These are phyloP conservation scores for Claviceps digitariae DNA, from an alignment of 2,329 filamentous ascomycete species.

Conservation along the genomic window DNA sequence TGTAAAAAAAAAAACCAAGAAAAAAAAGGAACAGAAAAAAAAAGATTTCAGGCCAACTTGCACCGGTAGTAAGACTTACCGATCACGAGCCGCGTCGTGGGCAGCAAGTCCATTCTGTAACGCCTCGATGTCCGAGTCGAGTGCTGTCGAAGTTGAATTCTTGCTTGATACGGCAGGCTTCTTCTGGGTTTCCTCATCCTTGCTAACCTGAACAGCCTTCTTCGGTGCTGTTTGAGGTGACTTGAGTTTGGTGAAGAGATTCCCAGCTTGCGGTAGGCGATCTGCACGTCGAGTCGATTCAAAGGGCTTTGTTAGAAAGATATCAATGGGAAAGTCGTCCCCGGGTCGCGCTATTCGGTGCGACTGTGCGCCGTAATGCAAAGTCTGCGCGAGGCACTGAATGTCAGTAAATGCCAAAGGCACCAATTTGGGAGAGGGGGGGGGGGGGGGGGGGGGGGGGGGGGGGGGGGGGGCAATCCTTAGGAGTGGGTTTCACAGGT, in stretches of 20 bases:
- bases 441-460: too few species aligned
- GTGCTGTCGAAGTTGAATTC: slow-evolving; percentile 24
- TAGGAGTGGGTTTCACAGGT: slow-evolving; percentile 6
- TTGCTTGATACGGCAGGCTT: slow-evolving; percentile 20
- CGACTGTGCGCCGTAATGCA: slow-evolving; percentile 39
- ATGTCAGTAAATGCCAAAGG: neutral
- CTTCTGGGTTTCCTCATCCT: slow-evolving; percentile 16
- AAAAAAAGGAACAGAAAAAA: neutral
- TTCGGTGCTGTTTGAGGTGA: slow-evolving; percentile 7
- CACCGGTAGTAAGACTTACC: slow-evolving; percentile 14
- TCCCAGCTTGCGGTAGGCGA: slow-evolving; percentile 37
- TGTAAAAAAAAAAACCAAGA: neutral
- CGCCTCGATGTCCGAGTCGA: slow-evolving; percentile 36
- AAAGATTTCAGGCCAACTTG: neutral
- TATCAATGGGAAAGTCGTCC: slow-evolving; percentile 37
- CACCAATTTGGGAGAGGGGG: neutral
- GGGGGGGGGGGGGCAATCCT: too few species aligned
- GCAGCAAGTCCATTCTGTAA: slow-evolving; percentile 30
- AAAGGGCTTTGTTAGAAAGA: slow-evolving; percentile 41
- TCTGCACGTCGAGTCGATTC: slow-evolving; percentile 32
- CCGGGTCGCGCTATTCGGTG: slow-evolving; percentile 31
- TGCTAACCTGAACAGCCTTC: slow-evolving; percentile 17
- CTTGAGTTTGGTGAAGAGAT: slow-evolving; percentile 32
- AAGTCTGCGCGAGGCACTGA: slow-evolving; percentile 24
- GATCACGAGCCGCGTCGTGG: slow-evolving; percentile 21